These are phyloP conservation scores for Agaricus sinodeliciosus DNA, from an alignment of 768 basidiomycete genomes.

Conservation along the genomic window DNA sequence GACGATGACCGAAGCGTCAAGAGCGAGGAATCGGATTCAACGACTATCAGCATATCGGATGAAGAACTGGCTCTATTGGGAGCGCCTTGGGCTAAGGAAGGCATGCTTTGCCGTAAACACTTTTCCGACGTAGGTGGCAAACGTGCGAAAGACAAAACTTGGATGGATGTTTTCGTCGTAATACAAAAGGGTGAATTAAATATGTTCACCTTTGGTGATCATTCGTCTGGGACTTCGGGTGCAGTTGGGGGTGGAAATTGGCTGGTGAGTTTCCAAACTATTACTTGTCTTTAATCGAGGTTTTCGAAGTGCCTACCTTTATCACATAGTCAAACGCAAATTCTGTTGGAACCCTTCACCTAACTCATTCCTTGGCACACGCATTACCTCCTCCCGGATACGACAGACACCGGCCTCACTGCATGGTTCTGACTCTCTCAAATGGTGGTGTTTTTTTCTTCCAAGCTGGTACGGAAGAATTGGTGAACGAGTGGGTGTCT, in stretches of 20 bases:
- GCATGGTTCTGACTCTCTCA: constrained; percentile 88
- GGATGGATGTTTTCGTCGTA: constrained; percentile 95
- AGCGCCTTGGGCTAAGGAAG: constrained; percentile 99
- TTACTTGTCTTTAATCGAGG: not conserved
- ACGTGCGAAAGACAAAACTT: constrained; percentile 80
- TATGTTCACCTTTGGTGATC: constrained; percentile 92
- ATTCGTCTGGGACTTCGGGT: constrained; percentile 50
- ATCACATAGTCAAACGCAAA: constrained; percentile 73
- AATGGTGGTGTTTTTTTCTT: constrained; percentile 94
- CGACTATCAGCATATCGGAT: constrained; percentile 82
- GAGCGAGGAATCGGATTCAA: constrained; percentile 60
- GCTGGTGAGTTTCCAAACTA: constrained; percentile 59
- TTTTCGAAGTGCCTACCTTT: constrained; percentile 12
- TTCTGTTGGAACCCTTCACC: constrained; percentile 71
- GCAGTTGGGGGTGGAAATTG: constrained; percentile 95
- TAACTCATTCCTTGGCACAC: constrained; percentile 86
- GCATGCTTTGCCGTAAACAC: constrained; percentile 90
- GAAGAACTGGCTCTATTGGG: constrained; percentile 94
- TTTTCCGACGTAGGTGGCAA: constrained; percentile 87
- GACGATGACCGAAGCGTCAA: constrained; percentile 70
- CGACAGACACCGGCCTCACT: constrained; percentile 83
- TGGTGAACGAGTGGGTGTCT: constrained; percentile 98
- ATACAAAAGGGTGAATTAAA: constrained; percentile 90
- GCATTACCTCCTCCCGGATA: constrained; percentile 89
- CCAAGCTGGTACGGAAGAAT: constrained; percentile 96